Conservation (phyloP, 129 eudicot species). For the Gnaphalium uliginosum region DNA sequence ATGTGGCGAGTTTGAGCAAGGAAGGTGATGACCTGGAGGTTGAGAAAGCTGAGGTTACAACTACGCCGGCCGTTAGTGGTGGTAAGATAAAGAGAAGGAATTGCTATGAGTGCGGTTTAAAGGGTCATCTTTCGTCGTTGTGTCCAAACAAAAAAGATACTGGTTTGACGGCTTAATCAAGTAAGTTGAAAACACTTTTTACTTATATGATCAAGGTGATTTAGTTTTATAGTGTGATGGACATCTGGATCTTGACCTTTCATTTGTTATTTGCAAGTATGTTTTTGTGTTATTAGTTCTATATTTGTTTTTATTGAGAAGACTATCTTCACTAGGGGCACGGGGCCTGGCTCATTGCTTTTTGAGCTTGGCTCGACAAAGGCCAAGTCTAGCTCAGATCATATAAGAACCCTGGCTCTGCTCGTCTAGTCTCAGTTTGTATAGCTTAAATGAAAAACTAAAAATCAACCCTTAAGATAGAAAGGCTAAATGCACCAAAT, state of each 20-base stretch:
- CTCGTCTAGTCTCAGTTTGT: not conserved
- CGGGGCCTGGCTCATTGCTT: not conserved
- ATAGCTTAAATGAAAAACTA: not conserved
- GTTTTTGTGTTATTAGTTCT: not conserved
- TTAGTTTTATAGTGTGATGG: constrained; percentile 16
- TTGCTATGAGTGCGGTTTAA: constrained; percentile 67
- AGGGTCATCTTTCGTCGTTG: constrained; percentile 51
- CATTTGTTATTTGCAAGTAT: not conserved
- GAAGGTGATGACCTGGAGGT: constrained; percentile 18
- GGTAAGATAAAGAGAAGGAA: constrained; percentile 63
- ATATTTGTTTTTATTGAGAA: not conserved
- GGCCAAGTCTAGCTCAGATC: not conserved
- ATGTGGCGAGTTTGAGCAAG: not conserved
- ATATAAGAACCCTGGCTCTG: not conserved
- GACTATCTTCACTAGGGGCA: not conserved
- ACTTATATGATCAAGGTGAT: not conserved
- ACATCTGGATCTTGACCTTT: not conserved
- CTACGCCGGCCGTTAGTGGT: constrained; percentile 8
- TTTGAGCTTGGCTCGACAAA: not conserved
- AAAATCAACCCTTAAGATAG: not conserved
- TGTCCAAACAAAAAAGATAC: constrained; percentile 55
- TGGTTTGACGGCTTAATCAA: constrained; percentile 30
- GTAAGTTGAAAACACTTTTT: constrained; percentile 22
- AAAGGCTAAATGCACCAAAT: not conserved
- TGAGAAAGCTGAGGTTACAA: constrained; percentile 24